Base-by-base conservation (phyloP, 1,139 yeast species). In the Lodderomyces theae region DNA sequence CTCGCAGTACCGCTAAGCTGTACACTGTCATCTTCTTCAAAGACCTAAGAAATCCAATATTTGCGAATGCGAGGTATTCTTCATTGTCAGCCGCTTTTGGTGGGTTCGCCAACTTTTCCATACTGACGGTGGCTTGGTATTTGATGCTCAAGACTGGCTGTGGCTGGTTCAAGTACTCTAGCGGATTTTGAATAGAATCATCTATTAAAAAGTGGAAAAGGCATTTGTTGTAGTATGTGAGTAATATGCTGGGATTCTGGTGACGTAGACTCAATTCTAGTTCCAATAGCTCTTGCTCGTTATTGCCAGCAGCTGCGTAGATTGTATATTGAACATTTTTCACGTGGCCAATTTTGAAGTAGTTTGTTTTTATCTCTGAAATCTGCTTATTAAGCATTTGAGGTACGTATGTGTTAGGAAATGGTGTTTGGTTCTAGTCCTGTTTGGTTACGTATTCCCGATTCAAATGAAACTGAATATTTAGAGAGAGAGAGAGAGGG, bases 221-320 rank as follows among this genome's bases (percentile, higher is more conserved):
- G 41, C 79, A 81, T 49, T 80, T 79, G 48, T 82, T 77, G 52
- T 79, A 73, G 43, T 81, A 71, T 11, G 82, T 76, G 5, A 81
- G 72, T 34, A 84, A 61, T 7, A 76, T 73, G 38, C 67, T 66
- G 2, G 84, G 79, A 45, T 76, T 58, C 26, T 69, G 61, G 48
- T 70, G 68, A 40, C 90, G 65, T 39, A 83, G 64, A 23, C 66
- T 58, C 31, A 83, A 65, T 54, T 83, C 90, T 38, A 82, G 73
- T 48, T 81, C 84, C 13, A 81, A 64, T 10, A 83, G 61, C 35
- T 63, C 51, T 54, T 65, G 71, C 49, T 71, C 76, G 45, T 58
- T 61, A 32, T 54, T 45, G 40, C 56, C 47, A 49, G 57, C 47
- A 23, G 64, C 51, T 8, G 65, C 50, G 44, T 64, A 69, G 29